Percentiles rank a stretch among this genome's conserved stretches.
These are phyloP conservation scores for Penicillium desertorum DNA, from an alignment of 495 filamentous ascomycete genomes.

Conservation along the genomic window DNA sequence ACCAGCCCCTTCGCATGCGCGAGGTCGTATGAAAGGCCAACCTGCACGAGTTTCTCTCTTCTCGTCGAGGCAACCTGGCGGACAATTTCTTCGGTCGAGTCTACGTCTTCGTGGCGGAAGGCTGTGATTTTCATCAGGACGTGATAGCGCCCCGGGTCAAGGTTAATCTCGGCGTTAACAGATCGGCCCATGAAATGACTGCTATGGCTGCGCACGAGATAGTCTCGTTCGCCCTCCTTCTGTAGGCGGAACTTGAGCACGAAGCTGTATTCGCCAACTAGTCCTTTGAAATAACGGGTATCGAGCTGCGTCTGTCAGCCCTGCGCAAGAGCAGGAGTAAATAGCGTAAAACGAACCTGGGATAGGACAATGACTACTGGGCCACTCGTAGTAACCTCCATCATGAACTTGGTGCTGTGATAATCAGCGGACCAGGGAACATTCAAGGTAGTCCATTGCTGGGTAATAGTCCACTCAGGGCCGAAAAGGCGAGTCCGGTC, in stretches of 20 bases:
- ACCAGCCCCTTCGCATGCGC: conserved; percentile 77
- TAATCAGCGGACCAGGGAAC: conserved; percentile 88
- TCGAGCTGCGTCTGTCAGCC: conserved; percentile 56
- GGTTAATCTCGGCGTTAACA: conserved; percentile 76
- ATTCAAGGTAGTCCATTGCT: conserved; percentile 80
- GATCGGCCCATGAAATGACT: conserved; percentile 72
- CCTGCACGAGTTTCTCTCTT: conserved; percentile 79
- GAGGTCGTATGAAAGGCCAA: conserved; percentile 79
- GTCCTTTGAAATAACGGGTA: conserved; percentile 77
- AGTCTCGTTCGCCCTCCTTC: conserved; percentile 76
- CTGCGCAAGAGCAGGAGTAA: neutral
- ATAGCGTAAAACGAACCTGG: conserved; percentile 45
- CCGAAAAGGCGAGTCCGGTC: conserved; percentile 88
- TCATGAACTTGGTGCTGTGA: conserved; percentile 75
- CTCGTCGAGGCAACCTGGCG: conserved; percentile 57
- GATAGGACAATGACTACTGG: conserved; percentile 77
- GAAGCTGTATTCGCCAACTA: conserved; percentile 81
- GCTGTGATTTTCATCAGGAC: conserved; percentile 80
- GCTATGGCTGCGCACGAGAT: conserved; percentile 76
- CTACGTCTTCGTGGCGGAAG: conserved; percentile 46
- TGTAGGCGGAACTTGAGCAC: conserved; percentile 78
- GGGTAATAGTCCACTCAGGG: conserved; percentile 76
- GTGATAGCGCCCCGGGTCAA: conserved; percentile 78
- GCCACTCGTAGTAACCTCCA: conserved; percentile 63
- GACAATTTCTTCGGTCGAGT: conserved; percentile 68